Base-by-base conservation (phyloP, 2,329 filamentous ascomycete genomes). In the Periconia sp. region DNA sequence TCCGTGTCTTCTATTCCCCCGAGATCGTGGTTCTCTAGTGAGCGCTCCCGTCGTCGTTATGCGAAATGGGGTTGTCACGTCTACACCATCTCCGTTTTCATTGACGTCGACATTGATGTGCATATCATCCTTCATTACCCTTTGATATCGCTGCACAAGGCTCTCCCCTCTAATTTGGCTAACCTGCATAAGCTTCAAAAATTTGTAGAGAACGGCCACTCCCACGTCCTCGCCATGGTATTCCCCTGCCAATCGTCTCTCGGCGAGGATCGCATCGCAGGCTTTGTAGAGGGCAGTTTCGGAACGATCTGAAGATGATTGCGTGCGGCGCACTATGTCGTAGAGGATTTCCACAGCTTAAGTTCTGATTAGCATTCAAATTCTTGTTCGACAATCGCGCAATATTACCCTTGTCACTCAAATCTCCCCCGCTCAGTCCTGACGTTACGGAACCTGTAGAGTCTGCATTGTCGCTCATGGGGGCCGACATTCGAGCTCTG, bases 341-440 rank as follows among this genome's bases (percentile, higher is more conserved):
- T 91, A 88, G 53, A 96, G 81, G 57, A 91, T 81, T 57, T 84
- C 82, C 71, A 96, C 89, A 77, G 95, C 92, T 92, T 27, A 33
- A 17, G 19, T 17, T 41, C 9, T 7, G 14, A 41, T 65, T 27
- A 70, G 58, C 44, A 52, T 20, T 19, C 44, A 11, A 6, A 2
- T 30, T 33, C 20, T 31, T 15, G 9, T 6, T 37, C 35, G 19
- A 7, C 15, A 45, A 37, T 23, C 42, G 14, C n/a, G 27, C 14
- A 45, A 23, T 17, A 45, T 19, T 64, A 78, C 77, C 75, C 54
- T 77, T 62, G 57, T 68, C 60, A 15, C 56, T 52, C 37, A 69
- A 54, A 31, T 68, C 62, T 52, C 65, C 58, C 43, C 77, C 74
- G 41, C 61, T 73, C 56, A 78, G 68, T 41, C 72, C 69, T 53